Evolutionary conservation across 352 stramenopile genomes (phyloP), one percentile per base, ranked within the genome.

Genomic region (Phytopythium montanum): DNA sequence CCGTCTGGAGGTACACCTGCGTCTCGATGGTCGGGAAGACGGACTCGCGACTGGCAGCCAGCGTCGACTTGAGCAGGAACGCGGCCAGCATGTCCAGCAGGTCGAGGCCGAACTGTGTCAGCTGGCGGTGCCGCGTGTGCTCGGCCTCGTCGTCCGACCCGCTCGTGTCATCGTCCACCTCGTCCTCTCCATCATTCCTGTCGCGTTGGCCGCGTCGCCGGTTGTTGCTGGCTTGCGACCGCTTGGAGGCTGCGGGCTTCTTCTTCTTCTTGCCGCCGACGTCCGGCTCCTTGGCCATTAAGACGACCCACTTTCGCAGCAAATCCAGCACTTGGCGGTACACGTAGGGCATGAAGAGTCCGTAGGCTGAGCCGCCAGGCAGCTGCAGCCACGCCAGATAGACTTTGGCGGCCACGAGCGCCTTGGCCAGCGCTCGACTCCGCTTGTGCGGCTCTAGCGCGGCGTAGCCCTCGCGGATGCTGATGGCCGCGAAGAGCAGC

Each of bases 301-400:
- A 51, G 5, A 73, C 68, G 9, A 90, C 65, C 84, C 87, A 95
- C 44, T 90, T 91, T 57, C 85, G 87, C n/a, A 92, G 64, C 12
- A 87, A 69, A 44, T 91, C 82, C 38, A 96, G 56, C 54, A 91
- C 79, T 58, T 93, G 81, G 7, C 84, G 79, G 54, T 93, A 96
- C 42, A 94, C 78, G 46, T 87, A 94, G 14, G 87, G 70, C 79
- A 94, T 93, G 64, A 94, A 96, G 3, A 96, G 54, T 0, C 87
- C 82, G 51, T 94, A 93, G 2, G 87, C 85, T 0, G 85, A 81
- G 0, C 83, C 84, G n/a, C 85, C 85, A 8, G 85, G 87, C 31
- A 94, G 53, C 61, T 93, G 85, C 18, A 96, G 62, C 87, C 87
- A 96, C 36, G 65, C 67, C 8, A 96, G 57, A 45, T 96, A 96